These are phyloP conservation scores for Pseudonitzschia pungens DNA, from an alignment of 108 stramenopile genomes.

Conservation along the genomic window DNA sequence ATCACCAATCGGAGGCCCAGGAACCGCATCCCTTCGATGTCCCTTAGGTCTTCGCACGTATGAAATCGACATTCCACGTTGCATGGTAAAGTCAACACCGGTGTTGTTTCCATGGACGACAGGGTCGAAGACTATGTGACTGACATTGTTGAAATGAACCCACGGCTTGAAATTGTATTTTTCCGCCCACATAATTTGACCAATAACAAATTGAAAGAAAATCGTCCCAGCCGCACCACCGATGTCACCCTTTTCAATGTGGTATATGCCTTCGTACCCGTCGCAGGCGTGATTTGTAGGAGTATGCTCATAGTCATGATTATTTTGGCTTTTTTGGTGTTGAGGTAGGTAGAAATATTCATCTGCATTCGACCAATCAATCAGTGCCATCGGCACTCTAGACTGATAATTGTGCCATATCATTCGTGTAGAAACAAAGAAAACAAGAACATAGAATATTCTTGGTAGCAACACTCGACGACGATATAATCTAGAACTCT, in stretches of 20 bases:
- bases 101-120: conserved; percentile 24
- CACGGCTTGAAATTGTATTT: conserved; percentile 57
- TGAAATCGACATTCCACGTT: conserved; percentile 28
- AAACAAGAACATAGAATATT: neutral
- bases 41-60: conserved; percentile 31
- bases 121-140: conserved; percentile 43
- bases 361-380: neutral
- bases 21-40: conserved; percentile 32
- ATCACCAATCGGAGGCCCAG: conserved; percentile 27
- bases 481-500: neutral
- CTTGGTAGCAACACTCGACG: neutral
- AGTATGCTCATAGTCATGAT: neutral
- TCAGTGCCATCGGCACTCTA: neutral
- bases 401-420: neutral
- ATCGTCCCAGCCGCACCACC: conserved; percentile 54
- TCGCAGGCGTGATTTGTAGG: conserved; percentile 41
- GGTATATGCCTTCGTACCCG: conserved; percentile 51
- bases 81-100: conserved; percentile 35
- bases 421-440: neutral
- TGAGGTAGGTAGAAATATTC: neutral
- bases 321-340: neutral
- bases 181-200: conserved; percentile 53
- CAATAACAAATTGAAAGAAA: conserved; percentile 61
- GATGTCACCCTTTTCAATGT: conserved; percentile 50
- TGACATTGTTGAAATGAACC: conserved; percentile 45